Evolutionary conservation across 306 rosid species (phyloP), one percentile per base, ranked within the genome.

Genomic region (Trichosanthes cucumerina): DNA sequence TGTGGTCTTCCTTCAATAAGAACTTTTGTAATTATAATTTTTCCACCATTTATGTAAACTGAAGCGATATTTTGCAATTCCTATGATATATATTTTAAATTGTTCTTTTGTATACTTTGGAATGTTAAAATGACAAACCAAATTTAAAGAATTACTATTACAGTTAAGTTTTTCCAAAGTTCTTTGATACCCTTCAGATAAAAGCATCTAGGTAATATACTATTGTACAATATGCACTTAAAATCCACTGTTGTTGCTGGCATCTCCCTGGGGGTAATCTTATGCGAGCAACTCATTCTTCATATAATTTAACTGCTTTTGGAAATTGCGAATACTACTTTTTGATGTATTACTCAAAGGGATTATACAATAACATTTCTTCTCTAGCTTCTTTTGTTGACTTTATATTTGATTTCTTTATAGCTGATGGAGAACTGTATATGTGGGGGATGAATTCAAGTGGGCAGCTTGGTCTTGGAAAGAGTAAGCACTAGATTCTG

Each of bases 401-500:
- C 74, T 26, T 36, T 18, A 7, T 47, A 18, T 77, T n/a, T 18
- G 49, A 77, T 52, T 75, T 46, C n/a, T 36, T 79, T 78, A 24
- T 82, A 94, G 98, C 53, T 85, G 94, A 94, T 84, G 97, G 98
- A 83, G 95, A 94, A 75, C 83, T 92, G 50, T 94, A 88, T 83
- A 90, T 89, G 93, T 94, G 96, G 98, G 98, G 97, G 70, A 87
- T 83, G 83, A 94, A 94, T 83, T 85, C 97, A 62, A 82, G 78
- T 79, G 98, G 98, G 79, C 98, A 92, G 85, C 96, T 94, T 81
- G 98, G 98, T 76, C 95, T 90, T 24, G 98, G 98, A 83, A 94
- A 94, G 88, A 85, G 98, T 94, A 88, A 84, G 83, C 64, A 80
- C 82, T 76, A n/a, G 79, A 79, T 66, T 6, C 46, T 78, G 64